Evolutionary conservation across 768 basidiomycete species (phyloP).

Genomic region (Dacryopinax primogenitus): DNA sequence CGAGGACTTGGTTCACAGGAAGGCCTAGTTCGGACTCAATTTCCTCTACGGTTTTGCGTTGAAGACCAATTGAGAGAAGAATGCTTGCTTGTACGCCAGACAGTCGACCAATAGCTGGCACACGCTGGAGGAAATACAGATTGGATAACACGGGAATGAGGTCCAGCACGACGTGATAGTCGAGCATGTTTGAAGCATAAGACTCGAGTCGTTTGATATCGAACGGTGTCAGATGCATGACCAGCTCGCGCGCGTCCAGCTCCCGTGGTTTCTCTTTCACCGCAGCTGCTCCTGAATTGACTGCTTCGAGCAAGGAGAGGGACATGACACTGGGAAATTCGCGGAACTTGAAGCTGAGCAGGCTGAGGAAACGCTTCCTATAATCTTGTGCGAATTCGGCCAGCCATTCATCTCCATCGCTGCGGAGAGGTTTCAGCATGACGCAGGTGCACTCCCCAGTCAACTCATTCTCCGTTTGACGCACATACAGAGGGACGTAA

Average conservation of each 20-base stretch:
- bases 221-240: slow-evolving; percentile 67
- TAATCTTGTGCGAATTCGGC: slow-evolving; percentile 89
- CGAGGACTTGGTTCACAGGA: slow-evolving; percentile 75
- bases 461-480: slow-evolving; percentile 86
- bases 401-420: slow-evolving; percentile 69
- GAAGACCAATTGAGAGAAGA: slow-evolving; percentile 74
- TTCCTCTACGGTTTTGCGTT: slow-evolving; percentile 79
- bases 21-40: slow-evolving; percentile 77
- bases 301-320: slow-evolving; percentile 78
- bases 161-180: slow-evolving; percentile 93
- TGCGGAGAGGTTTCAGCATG: slow-evolving; percentile 69
- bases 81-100: slow-evolving; percentile 88
- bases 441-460: slow-evolving; percentile 95
- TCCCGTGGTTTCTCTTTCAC: slow-evolving; percentile 28
- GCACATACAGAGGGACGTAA: slow-evolving; percentile 80
- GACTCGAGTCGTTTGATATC: slow-evolving; percentile 92
- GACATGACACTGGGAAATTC: slow-evolving; percentile 84
- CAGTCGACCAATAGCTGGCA: slow-evolving; percentile 40
- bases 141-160: slow-evolving; percentile 66
- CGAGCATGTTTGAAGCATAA: slow-evolving; percentile 89
- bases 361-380: slow-evolving; percentile 70
- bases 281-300: slow-evolving; percentile 33
- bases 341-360: slow-evolving; percentile 88
- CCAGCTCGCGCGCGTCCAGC: slow-evolving; percentile 39
- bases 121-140: slow-evolving; percentile 64